A percentile compares a stretch with the other conserved stretches of the same genome.
Evolutionary conservation across 2,329 filamentous ascomycete genomes (phyloP).

Genomic region (Curvularia lunata): DNA sequence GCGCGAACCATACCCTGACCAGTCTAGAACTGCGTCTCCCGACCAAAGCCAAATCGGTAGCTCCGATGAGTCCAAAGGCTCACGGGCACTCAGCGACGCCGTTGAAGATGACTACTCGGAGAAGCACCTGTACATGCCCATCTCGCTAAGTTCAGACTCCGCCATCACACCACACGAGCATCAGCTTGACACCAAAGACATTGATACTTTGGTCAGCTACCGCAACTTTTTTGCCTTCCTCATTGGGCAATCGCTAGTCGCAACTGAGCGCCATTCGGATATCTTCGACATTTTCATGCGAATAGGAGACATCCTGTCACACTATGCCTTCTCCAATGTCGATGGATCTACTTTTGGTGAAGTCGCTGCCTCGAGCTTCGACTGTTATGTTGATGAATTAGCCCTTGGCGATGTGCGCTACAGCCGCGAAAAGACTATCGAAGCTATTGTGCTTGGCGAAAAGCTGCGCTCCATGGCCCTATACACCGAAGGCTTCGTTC

Average conservation of each 20-base stretch:
- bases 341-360: conserved; percentile 70
- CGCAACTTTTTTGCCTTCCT: conserved; percentile 70
- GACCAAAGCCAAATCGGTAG: conserved; percentile 43
- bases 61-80: conserved; percentile 57
- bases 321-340: conserved; percentile 66
- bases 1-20: conserved; percentile 29
- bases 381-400: conserved; percentile 78
- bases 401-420: conserved; percentile 78
- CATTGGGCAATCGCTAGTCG: conserved; percentile 66
- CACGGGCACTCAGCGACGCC: conserved; percentile 55
- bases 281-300: conserved; percentile 68
- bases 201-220: conserved; percentile 64
- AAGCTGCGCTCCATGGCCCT: conserved; percentile 80
- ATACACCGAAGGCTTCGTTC: conserved; percentile 90
- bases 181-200: conserved; percentile 55
- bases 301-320: conserved; percentile 62
- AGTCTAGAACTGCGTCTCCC: conserved; percentile 43
- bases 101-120: conserved; percentile 57
- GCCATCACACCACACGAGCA: conserved; percentile 41
- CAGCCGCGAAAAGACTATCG: conserved; percentile 86
- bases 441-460: conserved; percentile 88
- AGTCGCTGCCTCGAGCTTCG: conserved; percentile 68
- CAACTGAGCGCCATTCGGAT: conserved; percentile 60
- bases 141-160: conserved; percentile 61
- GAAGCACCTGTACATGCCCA: conserved; percentile 65